Percentiles rank a stretch among this genome's conserved stretches.
These are phyloP conservation scores for Excoecaria cochinchinensis DNA, from an alignment of 345 rosid genomes.

Conservation along the genomic window DNA sequence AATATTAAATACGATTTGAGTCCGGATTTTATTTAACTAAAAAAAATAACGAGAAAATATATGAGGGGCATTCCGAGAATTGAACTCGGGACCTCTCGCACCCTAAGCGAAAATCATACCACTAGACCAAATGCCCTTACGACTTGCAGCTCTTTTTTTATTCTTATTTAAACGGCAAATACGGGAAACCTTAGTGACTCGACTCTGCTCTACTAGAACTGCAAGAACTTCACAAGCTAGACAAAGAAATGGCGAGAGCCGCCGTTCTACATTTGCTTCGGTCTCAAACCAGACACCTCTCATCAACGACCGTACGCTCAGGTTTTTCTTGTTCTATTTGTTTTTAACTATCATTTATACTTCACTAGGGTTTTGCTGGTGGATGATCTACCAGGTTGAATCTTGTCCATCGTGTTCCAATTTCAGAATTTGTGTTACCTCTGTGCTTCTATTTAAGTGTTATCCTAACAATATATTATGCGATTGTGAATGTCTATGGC, in stretches of 20 bases:
- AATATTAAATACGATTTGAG: no score
- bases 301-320: conserved; percentile 41
- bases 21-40: no score
- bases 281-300: conserved; percentile 50
- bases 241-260: conserved; percentile 54
- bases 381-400: not conserved
- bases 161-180: no score
- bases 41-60: no score
- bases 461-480: no score
- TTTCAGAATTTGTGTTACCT: not conserved
- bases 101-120: conserved; percentile 91
- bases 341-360: not conserved
- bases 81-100: conserved; percentile 86
- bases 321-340: conserved; percentile 35
- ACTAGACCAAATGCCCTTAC: conserved; percentile 81
- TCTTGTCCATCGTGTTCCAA: not conserved
- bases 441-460: no score
- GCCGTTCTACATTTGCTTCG: conserved; percentile 61
- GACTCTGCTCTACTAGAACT: not conserved
- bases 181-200: not conserved
- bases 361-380: not conserved
- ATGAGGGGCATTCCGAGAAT: conserved; percentile 69
- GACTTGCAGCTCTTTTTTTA: not conserved
- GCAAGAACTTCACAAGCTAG: not conserved
- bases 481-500: not conserved